Base-by-base conservation (phyloP, 345 rosid species). In the Raphanus sativus region DNA sequence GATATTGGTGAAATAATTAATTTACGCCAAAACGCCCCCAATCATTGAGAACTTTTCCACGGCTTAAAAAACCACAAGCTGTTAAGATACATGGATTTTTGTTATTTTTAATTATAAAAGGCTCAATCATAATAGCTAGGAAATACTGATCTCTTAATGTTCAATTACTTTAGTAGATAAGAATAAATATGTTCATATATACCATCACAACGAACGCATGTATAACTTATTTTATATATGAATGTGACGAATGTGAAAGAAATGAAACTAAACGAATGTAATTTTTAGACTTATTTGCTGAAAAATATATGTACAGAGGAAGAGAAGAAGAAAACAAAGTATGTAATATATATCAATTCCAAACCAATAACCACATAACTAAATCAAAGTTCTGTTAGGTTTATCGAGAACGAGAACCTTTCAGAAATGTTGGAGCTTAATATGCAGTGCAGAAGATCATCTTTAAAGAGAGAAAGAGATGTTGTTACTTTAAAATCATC, bases 401-500 rank as follows among this genome's bases (percentile, higher is more conserved):
- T 55, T 16, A 58, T 36, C 0, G 13, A 70, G 45, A 70, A 29
- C 0, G 13, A 70, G 45, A 70, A 29, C 34, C 29, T 63, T 34
- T 62, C 12, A 13, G 25, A 62, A 52, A 40, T 56, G 21, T 77
- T 58, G 72, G 65, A 66, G 54, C 52, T 71, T 42, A 65, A 30
- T 40, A 34, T 45, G 17, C 25, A 58, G 62, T 30, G 62, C 45
- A 59, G 26, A 33, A 71, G 58, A 21, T 40, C 45, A 77, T 40
- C 28, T 70, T 38, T 70, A 65, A 71, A 65, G 52, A 59, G 48
- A 77, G 73, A 72, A 67, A 66, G 72, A 25, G 56, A 71, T 17
- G 63, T 72, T 59, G 40, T 55, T 9, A 66, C 81, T 78, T 78
- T 78, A 45, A 30, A 71, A 65, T 72, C 81, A 50, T 65, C 9